Evolutionary conservation across 2,329 filamentous ascomycete genomes (phyloP), one percentile per base, ranked within the genome.

Genomic region (Penicillium sp.): DNA sequence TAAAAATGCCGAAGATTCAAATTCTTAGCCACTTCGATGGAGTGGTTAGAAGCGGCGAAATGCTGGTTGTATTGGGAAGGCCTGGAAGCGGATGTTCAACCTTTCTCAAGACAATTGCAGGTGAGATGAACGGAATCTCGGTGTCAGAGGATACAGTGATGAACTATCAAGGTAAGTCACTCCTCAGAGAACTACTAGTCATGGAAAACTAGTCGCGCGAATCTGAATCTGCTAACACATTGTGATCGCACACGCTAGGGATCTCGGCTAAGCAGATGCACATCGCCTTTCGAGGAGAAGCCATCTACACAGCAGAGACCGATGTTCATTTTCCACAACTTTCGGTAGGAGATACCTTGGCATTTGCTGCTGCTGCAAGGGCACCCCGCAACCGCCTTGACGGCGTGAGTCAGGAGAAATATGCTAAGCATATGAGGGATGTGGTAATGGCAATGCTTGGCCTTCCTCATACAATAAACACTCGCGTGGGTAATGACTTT

Each of bases 261-360:
- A 76, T 78, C 45, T 69, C 75, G 6, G 71, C 73, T 47, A 71
- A 74, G 60, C 64, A 91, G 71, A 94, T 95, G 90, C 63, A 60
- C 17, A 67, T 86, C 9, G 82, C 83, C 17, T 93, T 94, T 79
- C 88, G 91, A 31, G 92, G 92, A 66, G 92, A 96, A 77, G 91
- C 91, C 64, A 93, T 95, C 74, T 95, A 95, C 78, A 93, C 91
- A 0, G 91, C 91, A 63, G 91, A 95, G 75, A 89, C 91, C 44
- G 92, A 96, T 73, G 89, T 91, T 5, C 91, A 94, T 77, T 94
- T 94, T 74, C 90, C 91, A 19, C 86, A 89, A 79, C 78, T 95
- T 69, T 88, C 86, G 1, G 91, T 94, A 47, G 90, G 90, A 55
- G 90, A 94, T 70, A 95, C 91, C 1, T 83, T 94, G 50, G 89